These are phyloP conservation scores for Retiboletus flavoniger DNA, from an alignment of 1,284 basidiomycete genomes.

Conservation along the genomic window DNA sequence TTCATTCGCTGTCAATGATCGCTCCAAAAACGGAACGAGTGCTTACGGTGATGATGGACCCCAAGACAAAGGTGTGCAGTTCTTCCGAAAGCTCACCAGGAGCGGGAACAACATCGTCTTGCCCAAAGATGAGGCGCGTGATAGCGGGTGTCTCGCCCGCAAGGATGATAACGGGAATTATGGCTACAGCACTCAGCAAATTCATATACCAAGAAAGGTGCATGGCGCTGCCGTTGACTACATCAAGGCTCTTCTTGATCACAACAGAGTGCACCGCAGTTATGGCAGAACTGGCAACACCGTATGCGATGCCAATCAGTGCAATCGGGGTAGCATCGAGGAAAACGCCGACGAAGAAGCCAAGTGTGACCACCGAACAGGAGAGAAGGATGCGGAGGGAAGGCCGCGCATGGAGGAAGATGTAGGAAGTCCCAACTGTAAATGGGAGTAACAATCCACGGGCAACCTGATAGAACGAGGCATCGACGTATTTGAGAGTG, in stretches of 20 bases:
- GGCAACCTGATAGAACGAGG: slow-evolving; percentile 89
- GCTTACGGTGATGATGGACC: slow-evolving; percentile 73
- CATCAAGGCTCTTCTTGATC: slow-evolving; percentile 75
- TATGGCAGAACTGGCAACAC: slow-evolving; percentile 73
- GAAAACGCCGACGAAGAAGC: slow-evolving; percentile 85
- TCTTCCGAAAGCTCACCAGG: slow-evolving; percentile 46
- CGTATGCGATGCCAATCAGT: slow-evolving; percentile 66
- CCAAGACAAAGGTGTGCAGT: slow-evolving; percentile 70
- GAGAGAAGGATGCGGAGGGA: slow-evolving; percentile 68
- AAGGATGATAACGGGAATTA: slow-evolving; percentile 67
- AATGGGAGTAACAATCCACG: slow-evolving; percentile 85
- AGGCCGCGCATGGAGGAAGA: slow-evolving; percentile 71
- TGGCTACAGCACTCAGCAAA: slow-evolving; percentile 62
- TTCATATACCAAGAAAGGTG: slow-evolving; percentile 86
- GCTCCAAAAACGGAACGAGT: background rate
- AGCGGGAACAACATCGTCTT: slow-evolving; percentile 36
- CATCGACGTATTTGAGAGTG: slow-evolving; percentile 88
- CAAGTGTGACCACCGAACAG: slow-evolving; percentile 73
- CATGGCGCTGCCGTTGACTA: slow-evolving; percentile 77
- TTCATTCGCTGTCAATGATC: slow-evolving; percentile 5
- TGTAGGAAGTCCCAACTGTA: slow-evolving; percentile 76
- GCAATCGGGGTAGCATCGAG: slow-evolving; percentile 67
- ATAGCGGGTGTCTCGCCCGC: slow-evolving; percentile 70
- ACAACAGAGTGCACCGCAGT: slow-evolving; percentile 83
- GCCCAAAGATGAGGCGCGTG: slow-evolving; percentile 53